These are phyloP conservation scores for Penicillium verhagenii DNA, from an alignment of 495 filamentous ascomycete species.

Conservation along the genomic window DNA sequence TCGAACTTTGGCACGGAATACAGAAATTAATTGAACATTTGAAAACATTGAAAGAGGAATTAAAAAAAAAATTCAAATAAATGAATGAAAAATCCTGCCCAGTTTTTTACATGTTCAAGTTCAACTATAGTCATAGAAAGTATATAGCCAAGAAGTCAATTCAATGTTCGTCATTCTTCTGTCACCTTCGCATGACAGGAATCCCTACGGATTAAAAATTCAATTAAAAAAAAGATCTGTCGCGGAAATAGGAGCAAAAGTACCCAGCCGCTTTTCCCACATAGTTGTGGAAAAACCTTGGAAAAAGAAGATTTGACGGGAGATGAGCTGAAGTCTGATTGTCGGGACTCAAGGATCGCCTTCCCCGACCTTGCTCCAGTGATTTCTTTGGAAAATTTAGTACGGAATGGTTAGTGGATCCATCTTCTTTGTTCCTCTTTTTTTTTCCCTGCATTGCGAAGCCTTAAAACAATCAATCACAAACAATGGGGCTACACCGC, in stretches of 20 bases:
- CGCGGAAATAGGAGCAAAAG: conserved; percentile 12
- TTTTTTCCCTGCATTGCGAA: conserved; percentile 1
- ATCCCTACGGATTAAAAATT: neutral
- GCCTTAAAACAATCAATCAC: conserved; percentile 15
- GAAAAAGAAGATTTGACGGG: conserved; percentile 12
- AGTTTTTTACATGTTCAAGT: too few relatives aligned
- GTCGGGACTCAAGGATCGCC: conserved; percentile 14
- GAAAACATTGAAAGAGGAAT: neutral
- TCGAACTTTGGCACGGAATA: conserved; percentile 3
- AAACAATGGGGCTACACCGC: conserved; percentile 15
- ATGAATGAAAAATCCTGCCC: too few relatives aligned
- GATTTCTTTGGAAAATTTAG: neutral
- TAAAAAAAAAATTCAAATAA: neutral
- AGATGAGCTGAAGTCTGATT: conserved; percentile 14
- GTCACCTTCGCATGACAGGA: too few relatives aligned
- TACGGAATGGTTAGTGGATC: conserved; percentile 3
- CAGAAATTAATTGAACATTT: neutral
- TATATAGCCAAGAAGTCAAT: too few relatives aligned
- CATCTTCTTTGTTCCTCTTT: conserved; percentile 1
- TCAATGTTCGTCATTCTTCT: too few relatives aligned
- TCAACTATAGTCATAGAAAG: too few relatives aligned
- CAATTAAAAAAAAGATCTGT: conserved; percentile 1
- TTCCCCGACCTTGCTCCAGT: conserved; percentile 11
- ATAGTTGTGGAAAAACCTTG: neutral
- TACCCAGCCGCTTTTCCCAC: conserved; percentile 9